Evolutionary conservation across 2,329 filamentous ascomycete species (phyloP).

Genomic region (Venturia aucupariae): DNA sequence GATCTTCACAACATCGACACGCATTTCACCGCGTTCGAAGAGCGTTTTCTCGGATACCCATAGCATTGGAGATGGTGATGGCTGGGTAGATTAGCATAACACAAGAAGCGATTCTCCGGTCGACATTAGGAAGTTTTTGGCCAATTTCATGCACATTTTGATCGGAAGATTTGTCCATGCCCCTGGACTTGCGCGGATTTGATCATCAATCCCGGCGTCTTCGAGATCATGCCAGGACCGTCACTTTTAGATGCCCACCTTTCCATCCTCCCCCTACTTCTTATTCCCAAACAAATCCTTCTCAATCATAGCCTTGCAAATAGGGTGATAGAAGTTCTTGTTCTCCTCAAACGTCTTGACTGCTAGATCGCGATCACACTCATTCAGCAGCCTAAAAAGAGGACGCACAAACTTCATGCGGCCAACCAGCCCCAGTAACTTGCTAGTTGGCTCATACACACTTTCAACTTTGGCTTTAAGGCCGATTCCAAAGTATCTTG

Average conservation of each 20-base stretch:
- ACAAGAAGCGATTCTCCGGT: neutral
- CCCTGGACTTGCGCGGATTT: neutral
- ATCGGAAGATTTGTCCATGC: no score
- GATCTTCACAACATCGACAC: neutral
- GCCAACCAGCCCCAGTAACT: slow-evolving; percentile 72
- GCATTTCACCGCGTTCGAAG: neutral
- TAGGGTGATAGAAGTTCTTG: slow-evolving; percentile 90
- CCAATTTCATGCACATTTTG: no score
- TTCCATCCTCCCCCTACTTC: neutral
- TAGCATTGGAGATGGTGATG: neutral
- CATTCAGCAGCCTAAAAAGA: slow-evolving; percentile 66
- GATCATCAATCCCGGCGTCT: no score
- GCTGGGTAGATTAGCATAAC: neutral
- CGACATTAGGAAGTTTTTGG: no score
- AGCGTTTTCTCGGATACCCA: neutral
- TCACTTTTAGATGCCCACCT: neutral
- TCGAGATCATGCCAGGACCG: no score
- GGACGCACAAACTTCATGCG: slow-evolving; percentile 97
- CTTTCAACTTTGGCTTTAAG: slow-evolving; percentile 62
- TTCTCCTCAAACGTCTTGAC: slow-evolving; percentile 78
- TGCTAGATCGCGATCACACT: slow-evolving; percentile 65
- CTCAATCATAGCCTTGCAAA: slow-evolving; percentile 76
- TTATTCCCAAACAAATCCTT: slow-evolving; percentile 58
- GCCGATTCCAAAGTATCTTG: slow-evolving; percentile 70
- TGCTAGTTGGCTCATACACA: slow-evolving; percentile 61